These are phyloP conservation scores for Erucastrum elatum DNA, from an alignment of 345 rosid genomes.

Conservation along the genomic window DNA sequence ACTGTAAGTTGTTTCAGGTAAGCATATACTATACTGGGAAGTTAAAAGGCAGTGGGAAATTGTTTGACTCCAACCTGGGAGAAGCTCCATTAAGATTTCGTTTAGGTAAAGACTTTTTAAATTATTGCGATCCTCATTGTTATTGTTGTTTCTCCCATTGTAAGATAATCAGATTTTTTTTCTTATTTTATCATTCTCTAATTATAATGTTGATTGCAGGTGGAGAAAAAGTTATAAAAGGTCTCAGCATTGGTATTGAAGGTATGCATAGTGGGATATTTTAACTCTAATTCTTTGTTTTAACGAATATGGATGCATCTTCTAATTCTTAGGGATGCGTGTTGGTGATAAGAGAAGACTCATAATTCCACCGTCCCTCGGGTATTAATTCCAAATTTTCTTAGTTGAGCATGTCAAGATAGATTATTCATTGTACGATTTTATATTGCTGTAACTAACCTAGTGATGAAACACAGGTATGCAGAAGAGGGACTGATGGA, in stretches of 20 bases:
- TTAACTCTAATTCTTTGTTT: background rate
- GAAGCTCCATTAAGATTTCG: conserved; percentile 47
- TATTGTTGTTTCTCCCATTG: conserved; percentile 7
- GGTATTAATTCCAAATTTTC: conserved; percentile 48
- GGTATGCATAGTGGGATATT: conserved; percentile 43
- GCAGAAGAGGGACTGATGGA: conserved; percentile 46
- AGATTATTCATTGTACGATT: background rate
- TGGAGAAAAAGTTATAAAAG: conserved; percentile 40
- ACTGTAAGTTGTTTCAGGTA: conserved; percentile 43
- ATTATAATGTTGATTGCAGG: conserved; percentile 37
- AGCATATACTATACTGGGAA: conserved; percentile 49
- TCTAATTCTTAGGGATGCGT: conserved; percentile 64
- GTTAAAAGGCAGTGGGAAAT: conserved; percentile 48
- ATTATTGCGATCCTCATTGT: background rate
- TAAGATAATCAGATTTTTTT: background rate
- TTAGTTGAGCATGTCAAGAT: background rate
- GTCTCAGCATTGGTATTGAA: conserved; percentile 57
- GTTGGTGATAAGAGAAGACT: conserved; percentile 84
- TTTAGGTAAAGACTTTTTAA: conserved; percentile 42
- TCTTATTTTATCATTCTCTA: background rate
- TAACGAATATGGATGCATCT: background rate
- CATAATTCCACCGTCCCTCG: conserved; percentile 69
- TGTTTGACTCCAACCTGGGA: conserved; percentile 49
- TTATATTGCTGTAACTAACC: background rate
- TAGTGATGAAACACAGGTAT: conserved; percentile 45